Conservation (phyloP, 768 basidiomycete genomes). For the Pleurotus cornucopiae region DNA sequence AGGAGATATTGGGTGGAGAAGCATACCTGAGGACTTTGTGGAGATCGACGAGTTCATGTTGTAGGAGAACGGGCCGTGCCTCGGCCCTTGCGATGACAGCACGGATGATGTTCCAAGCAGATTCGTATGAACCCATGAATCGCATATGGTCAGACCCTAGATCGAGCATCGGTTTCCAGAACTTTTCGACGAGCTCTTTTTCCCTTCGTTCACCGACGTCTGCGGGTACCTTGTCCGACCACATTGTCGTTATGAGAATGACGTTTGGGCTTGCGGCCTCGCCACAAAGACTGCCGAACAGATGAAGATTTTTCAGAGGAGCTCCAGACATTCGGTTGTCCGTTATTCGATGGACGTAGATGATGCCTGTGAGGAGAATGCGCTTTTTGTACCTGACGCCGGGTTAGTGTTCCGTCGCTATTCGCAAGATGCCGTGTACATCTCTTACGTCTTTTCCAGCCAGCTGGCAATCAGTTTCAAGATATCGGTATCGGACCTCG, state of each 20-base stretch:
- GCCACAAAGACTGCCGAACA: slow-evolving; percentile 22
- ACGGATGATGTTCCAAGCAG: slow-evolving; percentile 7
- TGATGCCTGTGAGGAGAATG: slow-evolving; percentile 20
- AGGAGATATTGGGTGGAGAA: background rate
- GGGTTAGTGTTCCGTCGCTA: background rate
- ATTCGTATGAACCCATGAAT: slow-evolving; percentile 6
- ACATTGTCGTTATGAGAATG: slow-evolving; percentile 27
- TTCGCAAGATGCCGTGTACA: background rate
- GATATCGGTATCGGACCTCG: slow-evolving; percentile 17
- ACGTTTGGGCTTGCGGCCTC: slow-evolving; percentile 19
- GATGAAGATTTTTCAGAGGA: slow-evolving; percentile 21
- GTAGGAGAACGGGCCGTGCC: slow-evolving; percentile 6
- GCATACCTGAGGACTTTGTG: slow-evolving; percentile 11
- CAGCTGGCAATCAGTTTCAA: slow-evolving; percentile 20
- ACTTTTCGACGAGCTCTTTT: slow-evolving; percentile 1
- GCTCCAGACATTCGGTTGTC: slow-evolving; percentile 25
- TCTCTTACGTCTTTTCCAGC: slow-evolving; percentile 20
- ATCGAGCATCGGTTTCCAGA: slow-evolving; percentile 10
- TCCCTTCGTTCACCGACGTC: slow-evolving; percentile 8
- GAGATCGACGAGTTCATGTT: slow-evolving; percentile 11
- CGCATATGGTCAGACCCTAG: slow-evolving; percentile 2
- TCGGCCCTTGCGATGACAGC: slow-evolving; percentile 7
- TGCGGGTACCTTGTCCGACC: slow-evolving; percentile 27
- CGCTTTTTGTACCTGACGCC: slow-evolving; percentile 13
- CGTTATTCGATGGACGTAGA: slow-evolving; percentile 20